Conservation (phyloP, 176 grass and related monocot species). For the Oryza coarctata region DNA sequence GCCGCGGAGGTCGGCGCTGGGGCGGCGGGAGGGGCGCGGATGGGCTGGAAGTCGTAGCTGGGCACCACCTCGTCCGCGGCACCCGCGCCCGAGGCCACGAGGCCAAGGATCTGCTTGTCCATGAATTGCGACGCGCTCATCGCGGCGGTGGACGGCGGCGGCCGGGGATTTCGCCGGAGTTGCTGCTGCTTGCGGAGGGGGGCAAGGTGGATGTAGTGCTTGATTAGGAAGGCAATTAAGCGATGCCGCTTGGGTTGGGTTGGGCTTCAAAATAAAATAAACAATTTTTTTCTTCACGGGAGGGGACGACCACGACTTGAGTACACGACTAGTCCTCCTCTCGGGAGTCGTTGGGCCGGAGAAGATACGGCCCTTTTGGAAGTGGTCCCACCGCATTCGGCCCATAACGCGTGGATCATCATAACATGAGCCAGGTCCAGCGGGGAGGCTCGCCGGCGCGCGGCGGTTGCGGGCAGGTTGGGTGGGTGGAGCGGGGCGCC, state of each 20-base stretch:
- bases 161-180: conserved; percentile 5
- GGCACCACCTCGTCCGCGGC: conserved; percentile 50
- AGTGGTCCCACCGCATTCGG: neutral
- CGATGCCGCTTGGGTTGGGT: neutral
- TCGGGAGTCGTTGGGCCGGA: neutral
- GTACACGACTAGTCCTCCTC: neutral
- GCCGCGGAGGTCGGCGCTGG: neutral
- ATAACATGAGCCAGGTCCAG: neutral
- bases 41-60: conserved; percentile 75
- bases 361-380: too few species aligned
- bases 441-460: neutral
- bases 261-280: neutral
- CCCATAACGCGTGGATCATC: neutral
- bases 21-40: conserved; percentile 30
- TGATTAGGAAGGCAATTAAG: neutral
- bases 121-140: conserved; percentile 84
- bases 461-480: neutral
- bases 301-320: conserved; percentile 13
- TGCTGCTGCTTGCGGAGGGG: conserved; percentile 8
- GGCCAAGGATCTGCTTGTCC: conserved; percentile 83
- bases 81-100: conserved; percentile 31
- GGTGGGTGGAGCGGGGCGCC: neutral
- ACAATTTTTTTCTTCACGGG: neutral
- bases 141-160: neutral
- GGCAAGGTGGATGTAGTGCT: neutral